These are phyloP conservation scores for Prinsepia uniflora DNA, from an alignment of 306 rosid species.

Conservation along the genomic window DNA sequence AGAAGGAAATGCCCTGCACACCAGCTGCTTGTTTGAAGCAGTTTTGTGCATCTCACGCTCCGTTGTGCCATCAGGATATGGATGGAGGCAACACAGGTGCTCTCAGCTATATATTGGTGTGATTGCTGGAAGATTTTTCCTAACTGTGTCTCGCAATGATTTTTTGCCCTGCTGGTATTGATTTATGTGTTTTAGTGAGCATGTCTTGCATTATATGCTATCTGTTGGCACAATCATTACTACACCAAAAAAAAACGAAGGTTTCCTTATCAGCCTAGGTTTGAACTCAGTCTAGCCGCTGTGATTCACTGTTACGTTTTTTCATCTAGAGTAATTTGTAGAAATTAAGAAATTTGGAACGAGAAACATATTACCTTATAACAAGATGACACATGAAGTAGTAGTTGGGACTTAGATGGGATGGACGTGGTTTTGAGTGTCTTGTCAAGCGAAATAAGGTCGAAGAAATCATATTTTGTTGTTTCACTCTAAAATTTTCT, in stretches of 20 bases:
- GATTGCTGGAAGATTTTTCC: neutral
- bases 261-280: neutral
- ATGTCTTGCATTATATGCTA: neutral
- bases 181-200: neutral
- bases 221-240: neutral
- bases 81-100: slow-evolving; percentile 40
- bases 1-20: slow-evolving; percentile 11
- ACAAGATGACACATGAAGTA: neutral
- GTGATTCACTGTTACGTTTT: neutral
- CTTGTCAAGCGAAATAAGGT: neutral
- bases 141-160: neutral
- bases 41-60: slow-evolving; percentile 17
- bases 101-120: slow-evolving; percentile 18
- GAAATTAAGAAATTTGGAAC: neutral
- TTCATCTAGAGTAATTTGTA: neutral
- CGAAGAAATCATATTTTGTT: neutral
- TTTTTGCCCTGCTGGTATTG: neutral
- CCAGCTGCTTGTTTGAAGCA: slow-evolving; percentile 12
- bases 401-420: neutral
- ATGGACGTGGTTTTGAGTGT: neutral
- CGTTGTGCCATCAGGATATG: slow-evolving; percentile 19
- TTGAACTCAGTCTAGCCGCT: neutral
- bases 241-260: neutral
- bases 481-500: neutral
- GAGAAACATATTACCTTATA: neutral